phyloP scores from a whole-genome alignment of 2,329 filamentous ascomycete genomes.

The Stachybotrys chlorohalonatus region DNA sequence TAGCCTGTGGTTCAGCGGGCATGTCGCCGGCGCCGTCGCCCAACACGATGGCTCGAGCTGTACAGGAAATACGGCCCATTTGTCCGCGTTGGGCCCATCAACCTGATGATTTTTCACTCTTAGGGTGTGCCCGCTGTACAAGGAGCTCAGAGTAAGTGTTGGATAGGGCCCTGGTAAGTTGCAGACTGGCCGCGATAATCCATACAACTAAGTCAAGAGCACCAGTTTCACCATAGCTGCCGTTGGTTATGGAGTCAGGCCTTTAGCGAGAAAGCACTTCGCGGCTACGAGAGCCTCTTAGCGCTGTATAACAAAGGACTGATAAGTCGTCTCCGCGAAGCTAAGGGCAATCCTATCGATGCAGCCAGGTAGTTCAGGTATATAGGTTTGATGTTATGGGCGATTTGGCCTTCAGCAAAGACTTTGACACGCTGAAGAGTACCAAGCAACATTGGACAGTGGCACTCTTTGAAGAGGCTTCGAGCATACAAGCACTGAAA shows the following conservation, averaged over 20 bases:
- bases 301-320: slow-evolving; percentile 4
- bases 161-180: slow-evolving; percentile 8
- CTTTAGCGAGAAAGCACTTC: slow-evolving; percentile 8
- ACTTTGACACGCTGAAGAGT: slow-evolving; percentile 22
- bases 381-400: slow-evolving; percentile 30
- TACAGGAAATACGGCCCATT: slow-evolving; percentile 8
- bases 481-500: background rate
- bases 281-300: slow-evolving; percentile 6
- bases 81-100: slow-evolving; percentile 6
- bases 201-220: slow-evolving; percentile 2
- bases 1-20: slow-evolving; percentile 1
- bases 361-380: slow-evolving; percentile 22
- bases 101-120: slow-evolving; percentile 7
- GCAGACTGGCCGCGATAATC: slow-evolving; percentile 2
- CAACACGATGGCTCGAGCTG: slow-evolving; percentile 4
- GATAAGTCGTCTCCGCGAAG: slow-evolving; percentile 2
- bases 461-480: background rate
- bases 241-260: slow-evolving; percentile 9
- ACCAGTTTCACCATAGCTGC: slow-evolving; percentile 4
- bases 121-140: slow-evolving; percentile 6
- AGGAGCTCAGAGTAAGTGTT: slow-evolving; percentile 1
- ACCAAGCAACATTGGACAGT: slow-evolving; percentile 5
- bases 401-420: slow-evolving; percentile 25
- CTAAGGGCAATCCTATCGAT: slow-evolving; percentile 10
- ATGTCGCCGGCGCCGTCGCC: slow-evolving; percentile 1